These are phyloP conservation scores for Cystobasidium sp. DNA, from an alignment of 1,284 basidiomycete genomes.

Conservation along the genomic window DNA sequence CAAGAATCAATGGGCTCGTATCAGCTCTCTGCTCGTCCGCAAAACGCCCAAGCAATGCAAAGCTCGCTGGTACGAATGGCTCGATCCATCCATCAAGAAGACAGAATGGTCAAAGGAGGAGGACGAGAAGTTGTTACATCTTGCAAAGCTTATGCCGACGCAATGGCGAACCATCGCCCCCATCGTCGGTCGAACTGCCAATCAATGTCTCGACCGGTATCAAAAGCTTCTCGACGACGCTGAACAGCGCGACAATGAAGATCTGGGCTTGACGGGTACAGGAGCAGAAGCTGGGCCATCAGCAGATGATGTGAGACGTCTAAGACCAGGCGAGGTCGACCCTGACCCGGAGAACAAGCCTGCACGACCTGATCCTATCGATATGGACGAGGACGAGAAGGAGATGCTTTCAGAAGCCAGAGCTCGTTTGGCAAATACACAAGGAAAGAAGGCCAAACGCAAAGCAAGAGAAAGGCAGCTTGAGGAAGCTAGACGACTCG, in stretches of 20 bases:
- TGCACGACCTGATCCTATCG: conserved; percentile 96
- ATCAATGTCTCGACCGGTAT: conserved; percentile 96
- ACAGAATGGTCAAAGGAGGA: conserved; percentile 99
- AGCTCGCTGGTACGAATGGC: conserved; percentile 82
- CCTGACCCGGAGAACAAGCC: conserved; percentile 99
- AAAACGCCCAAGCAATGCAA: conserved; percentile 99
- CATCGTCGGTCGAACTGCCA: conserved; percentile 97
- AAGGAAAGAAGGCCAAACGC: conserved; percentile 99
- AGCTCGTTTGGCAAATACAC: conserved; percentile 96
- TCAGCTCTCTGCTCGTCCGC: conserved; percentile 93
- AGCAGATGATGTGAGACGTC: conserved; percentile 83
- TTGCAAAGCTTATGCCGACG: conserved; percentile 98
- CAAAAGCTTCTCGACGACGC: conserved; percentile 97
- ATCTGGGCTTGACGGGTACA: conserved; percentile 79
- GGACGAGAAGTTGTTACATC: conserved; percentile 96
- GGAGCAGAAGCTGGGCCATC: conserved; percentile 75
- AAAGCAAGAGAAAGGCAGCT: conserved; percentile 95
- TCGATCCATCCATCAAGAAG: conserved; percentile 99
- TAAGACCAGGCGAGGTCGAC: conserved; percentile 96
- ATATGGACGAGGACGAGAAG: conserved; percentile 99
- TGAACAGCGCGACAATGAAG: conserved; percentile 83
- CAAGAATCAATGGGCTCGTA: conserved; percentile 85
- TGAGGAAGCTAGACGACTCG: conserved; percentile 91
- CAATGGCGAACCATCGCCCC: conserved; percentile 99
- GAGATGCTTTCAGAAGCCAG: conserved; percentile 99